Evolutionary conservation across 805 yeast species (phyloP).

Genomic region (Tetrapisispora taiwanensis): DNA sequence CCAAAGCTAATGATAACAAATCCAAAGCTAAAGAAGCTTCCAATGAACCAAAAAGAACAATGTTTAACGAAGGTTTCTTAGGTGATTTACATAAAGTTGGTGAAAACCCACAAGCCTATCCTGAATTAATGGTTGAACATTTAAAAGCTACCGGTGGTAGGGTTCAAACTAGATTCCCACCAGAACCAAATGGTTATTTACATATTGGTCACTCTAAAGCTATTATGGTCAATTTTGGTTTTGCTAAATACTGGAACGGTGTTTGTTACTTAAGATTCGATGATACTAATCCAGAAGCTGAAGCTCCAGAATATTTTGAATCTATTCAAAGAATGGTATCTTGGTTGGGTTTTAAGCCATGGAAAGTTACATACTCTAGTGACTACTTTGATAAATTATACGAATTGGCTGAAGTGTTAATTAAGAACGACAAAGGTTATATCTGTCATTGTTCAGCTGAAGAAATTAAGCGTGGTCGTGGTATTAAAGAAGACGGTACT

Average conservation of each 20-base stretch:
- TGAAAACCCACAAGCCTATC: conserved; percentile 83
- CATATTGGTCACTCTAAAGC: conserved; percentile 99
- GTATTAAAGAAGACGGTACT: conserved; percentile 82
- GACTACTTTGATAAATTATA: conserved; percentile 89
- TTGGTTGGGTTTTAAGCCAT: conserved; percentile 93
- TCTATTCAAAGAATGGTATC: conserved; percentile 74
- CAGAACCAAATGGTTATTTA: conserved; percentile 98
- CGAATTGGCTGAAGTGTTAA: conserved; percentile 76
- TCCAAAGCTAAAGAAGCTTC: conserved; percentile 5
- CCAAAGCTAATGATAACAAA: conserved; percentile 29
- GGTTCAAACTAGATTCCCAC: conserved; percentile 89
- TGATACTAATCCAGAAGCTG: conserved; percentile 98
- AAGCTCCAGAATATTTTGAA: conserved; percentile 81
- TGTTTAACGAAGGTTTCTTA: conserved; percentile 92
- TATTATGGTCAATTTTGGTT: conserved; percentile 96
- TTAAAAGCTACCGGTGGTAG: conserved; percentile 66
- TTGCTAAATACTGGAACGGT: conserved; percentile 78
- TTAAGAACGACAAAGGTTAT: conserved; percentile 64
- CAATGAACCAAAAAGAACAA: conserved; percentile 41
- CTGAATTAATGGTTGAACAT: conserved; percentile 76
- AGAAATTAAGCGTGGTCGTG: conserved; percentile 82
- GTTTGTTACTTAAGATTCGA: conserved; percentile 87
- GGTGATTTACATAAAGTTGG: conserved; percentile 95
- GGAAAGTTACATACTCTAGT: conserved; percentile 90
- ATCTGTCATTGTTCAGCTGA: conserved; percentile 92